These are phyloP conservation scores for Zygosaccharomyces kombuchaensis DNA, from an alignment of 805 yeast species.

Conservation along the genomic window DNA sequence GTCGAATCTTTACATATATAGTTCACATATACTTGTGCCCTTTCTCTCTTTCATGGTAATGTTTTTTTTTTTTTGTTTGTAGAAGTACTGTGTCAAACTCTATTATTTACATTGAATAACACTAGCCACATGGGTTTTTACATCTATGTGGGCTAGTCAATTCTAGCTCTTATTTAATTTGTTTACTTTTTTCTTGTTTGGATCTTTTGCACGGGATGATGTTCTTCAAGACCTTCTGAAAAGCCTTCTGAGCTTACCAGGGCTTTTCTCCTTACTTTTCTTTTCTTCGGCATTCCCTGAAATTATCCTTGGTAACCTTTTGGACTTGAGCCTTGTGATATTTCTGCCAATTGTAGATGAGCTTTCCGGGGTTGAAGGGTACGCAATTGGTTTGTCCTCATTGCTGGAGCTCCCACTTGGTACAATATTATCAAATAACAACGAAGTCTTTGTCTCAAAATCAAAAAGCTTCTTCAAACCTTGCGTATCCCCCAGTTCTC, in stretches of 20 bases:
- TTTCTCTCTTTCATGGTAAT: neutral
- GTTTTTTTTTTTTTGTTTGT: neutral
- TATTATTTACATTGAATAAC: too few species aligned
- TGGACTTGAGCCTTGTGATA: conserved; percentile 9
- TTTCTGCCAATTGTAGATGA: conserved; percentile 6
- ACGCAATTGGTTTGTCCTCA: neutral
- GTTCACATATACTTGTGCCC: neutral
- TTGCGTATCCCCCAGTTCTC: conserved; percentile 9
- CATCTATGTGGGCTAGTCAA: too few species aligned
- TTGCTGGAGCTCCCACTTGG: conserved; percentile 3
- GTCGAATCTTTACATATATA: conserved; percentile 4
- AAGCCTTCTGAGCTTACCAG: conserved; percentile 8
- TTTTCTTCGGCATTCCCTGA: conserved; percentile 5
- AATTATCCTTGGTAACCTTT: conserved; percentile 1
- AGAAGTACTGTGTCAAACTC: too few species aligned
- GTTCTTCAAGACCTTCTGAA: conserved; percentile 5
- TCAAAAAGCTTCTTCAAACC: conserved; percentile 12
- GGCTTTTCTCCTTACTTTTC: neutral
- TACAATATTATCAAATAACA: conserved; percentile 7
- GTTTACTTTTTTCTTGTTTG: neutral
- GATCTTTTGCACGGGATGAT: neutral
- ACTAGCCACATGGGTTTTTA: too few species aligned
- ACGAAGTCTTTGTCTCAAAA: conserved; percentile 4
- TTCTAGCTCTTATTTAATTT: neutral
- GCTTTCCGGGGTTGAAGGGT: conserved; percentile 5